Conservation (phyloP, 257 asterid genomes). For the Haberlea rhodopensis region DNA sequence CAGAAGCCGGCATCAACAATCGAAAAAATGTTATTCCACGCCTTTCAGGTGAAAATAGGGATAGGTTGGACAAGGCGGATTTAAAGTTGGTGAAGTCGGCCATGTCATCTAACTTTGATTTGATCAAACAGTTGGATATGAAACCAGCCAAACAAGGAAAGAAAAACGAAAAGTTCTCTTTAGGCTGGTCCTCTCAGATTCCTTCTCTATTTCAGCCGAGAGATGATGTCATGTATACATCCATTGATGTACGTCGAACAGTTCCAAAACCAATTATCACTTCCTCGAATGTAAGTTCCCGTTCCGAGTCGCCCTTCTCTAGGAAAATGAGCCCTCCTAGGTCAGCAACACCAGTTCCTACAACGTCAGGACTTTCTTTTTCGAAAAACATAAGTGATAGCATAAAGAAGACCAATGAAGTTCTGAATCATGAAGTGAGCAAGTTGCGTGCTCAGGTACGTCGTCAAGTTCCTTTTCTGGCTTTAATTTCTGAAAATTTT, state of each 20-base stretch:
- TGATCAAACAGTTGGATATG: slow-evolving; percentile 75
- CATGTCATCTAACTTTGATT: slow-evolving; percentile 63
- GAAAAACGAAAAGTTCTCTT: slow-evolving; percentile 57
- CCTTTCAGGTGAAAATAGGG: slow-evolving; percentile 86
- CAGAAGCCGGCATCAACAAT: slow-evolving; percentile 60
- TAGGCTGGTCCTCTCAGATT: no score
- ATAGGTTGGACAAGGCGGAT: slow-evolving; percentile 80
- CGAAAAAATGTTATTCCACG: slow-evolving; percentile 78
- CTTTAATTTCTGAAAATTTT: slow-evolving; percentile 9
- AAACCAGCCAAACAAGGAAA: slow-evolving; percentile 91
- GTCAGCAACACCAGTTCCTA: slow-evolving; percentile 92
- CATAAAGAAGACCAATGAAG: slow-evolving; percentile 71
- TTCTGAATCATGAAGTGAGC: slow-evolving; percentile 78
- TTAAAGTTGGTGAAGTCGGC: slow-evolving; percentile 63
- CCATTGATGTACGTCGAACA: slow-evolving; percentile 50
- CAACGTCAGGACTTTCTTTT: slow-evolving; percentile 87
- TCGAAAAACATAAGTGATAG: slow-evolving; percentile 76
- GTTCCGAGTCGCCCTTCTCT: slow-evolving; percentile 92
- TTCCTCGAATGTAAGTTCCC: slow-evolving; percentile 65
- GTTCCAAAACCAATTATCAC: slow-evolving; percentile 67
- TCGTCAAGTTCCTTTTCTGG: slow-evolving; percentile 6
- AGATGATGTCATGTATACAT: slow-evolving; percentile 28
- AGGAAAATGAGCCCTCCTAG: slow-evolving; percentile 90
- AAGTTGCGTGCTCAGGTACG: slow-evolving; percentile 79
- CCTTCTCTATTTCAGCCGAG: no score